Evolutionary conservation across 2,329 filamentous ascomycete genomes (phyloP), one percentile per base, ranked within the genome.

Genomic region (Colletotrichum spinosum): DNA sequence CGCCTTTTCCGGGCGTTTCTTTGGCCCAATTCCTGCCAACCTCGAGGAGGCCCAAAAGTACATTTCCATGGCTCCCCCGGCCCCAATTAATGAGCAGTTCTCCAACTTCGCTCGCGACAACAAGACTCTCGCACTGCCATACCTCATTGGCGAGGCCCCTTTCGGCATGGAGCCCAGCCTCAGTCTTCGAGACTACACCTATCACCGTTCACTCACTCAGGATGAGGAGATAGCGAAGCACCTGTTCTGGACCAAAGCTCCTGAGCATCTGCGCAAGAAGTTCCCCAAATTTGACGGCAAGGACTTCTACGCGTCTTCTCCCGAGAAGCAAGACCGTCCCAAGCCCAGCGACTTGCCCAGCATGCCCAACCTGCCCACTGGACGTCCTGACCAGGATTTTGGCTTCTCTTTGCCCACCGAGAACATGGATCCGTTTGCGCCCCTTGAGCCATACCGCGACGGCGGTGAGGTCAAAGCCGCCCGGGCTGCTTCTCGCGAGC

Each of bases 221-320:
- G 86, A 87, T 54, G 88, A 90, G 71, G 76, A 84, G 50, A 83
- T 84, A 58, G 86, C 88, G 67, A 84, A 87, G 49, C 82, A 84
- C 67, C 75, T 88, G 68, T 90, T 88, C 72, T 90, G 87, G 86
- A 86, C 85, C 9, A 83, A 85, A 48, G 82, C 84, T 13, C 82
- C 86, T 46, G 79, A 76, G 37, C 80, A 83, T 68, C 79, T 80
- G 11, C 79, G 83, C 53, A 80, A 78, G 39, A 85, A 86, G 2
- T 76, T 89, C 45, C 87, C 88, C 39, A 89, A 87, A 73, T 90
- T 88, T 69, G 87, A 90, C 69, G 87, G 88, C 33, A 88, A 87
- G 72, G 82, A 89, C 72, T 90, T 90, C 69, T 90, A 89, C 67
- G 85, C 84, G 37, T 77, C 85, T 3, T 88, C 87, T 0, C 85